Conservation (phyloP, 208 protist species). For the Leishmania tropica region DNA sequence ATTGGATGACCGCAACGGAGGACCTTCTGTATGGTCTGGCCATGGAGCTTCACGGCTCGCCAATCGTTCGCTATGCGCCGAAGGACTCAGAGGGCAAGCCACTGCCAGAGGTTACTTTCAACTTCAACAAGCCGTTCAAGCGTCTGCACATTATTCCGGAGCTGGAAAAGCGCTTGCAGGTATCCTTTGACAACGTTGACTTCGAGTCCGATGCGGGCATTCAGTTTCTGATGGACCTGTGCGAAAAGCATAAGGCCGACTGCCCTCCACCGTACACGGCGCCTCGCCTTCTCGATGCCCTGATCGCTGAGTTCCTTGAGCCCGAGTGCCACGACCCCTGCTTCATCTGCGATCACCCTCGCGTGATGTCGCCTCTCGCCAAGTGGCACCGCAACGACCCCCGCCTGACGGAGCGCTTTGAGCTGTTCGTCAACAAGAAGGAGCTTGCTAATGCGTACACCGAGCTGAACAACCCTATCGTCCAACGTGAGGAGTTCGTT, state of each 20-base stretch:
- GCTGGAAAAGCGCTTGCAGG: slow-evolving; percentile 91
- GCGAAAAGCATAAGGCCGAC: slow-evolving; percentile 93
- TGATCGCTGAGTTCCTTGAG: slow-evolving; percentile 97
- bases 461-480: slow-evolving; percentile 99
- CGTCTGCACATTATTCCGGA: slow-evolving; percentile 96
- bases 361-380: slow-evolving; percentile 99
- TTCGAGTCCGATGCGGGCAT: slow-evolving; percentile 79
- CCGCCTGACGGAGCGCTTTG: slow-evolving; percentile 99
- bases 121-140: slow-evolving; percentile 99
- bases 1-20: slow-evolving; percentile 99
- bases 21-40: slow-evolving; percentile 96
- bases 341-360: slow-evolving; percentile 99
- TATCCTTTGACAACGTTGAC: slow-evolving; percentile 84
- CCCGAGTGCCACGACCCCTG: slow-evolving; percentile 97
- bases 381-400: slow-evolving; percentile 97
- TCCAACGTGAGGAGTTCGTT: slow-evolving; percentile 98
- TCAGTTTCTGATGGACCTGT: slow-evolving; percentile 91
- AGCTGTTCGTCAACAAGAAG: slow-evolving; percentile 98
- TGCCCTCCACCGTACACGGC: slow-evolving; percentile 95
- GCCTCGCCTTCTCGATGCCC: slow-evolving; percentile 98
- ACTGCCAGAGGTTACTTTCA: slow-evolving; percentile 92
- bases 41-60: slow-evolving; percentile 92
- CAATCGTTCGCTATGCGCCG: slow-evolving; percentile 95
- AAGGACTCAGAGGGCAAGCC: slow-evolving; percentile 86
- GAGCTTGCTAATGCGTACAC: slow-evolving; percentile 99